A percentile compares a stretch with the other conserved stretches of the same genome.
Conservation (phyloP, 495 filamentous ascomycete species). For the Trichoderma orchidacearum region DNA sequence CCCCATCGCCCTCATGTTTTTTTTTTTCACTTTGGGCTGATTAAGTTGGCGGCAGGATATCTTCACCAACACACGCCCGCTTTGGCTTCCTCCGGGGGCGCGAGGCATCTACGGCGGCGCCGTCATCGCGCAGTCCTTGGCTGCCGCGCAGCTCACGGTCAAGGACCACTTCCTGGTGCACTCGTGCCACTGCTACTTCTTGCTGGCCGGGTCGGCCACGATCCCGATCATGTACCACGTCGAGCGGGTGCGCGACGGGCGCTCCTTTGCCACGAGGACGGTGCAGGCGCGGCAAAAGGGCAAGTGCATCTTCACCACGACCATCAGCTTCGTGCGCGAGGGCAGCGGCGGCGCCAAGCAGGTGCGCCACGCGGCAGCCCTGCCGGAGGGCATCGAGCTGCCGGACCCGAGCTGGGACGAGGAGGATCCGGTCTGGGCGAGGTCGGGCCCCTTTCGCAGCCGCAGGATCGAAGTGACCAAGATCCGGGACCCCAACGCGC, state of each 20-base stretch:
- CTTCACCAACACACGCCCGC: constrained; percentile 81
- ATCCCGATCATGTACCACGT: constrained; percentile 86
- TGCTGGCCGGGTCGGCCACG: constrained; percentile 72
- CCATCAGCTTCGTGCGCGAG: constrained; percentile 71
- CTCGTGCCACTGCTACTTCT: constrained; percentile 98
- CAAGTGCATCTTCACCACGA: constrained; percentile 88
- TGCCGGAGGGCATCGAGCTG: constrained; percentile 34
- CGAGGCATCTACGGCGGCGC: constrained; percentile 88
- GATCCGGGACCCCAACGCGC: constrained; percentile 7
- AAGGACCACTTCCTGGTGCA: constrained; percentile 68
- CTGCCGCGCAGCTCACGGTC: constrained; percentile 79
- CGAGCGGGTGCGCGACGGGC: constrained; percentile 81
- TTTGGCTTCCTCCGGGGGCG: constrained; percentile 85
- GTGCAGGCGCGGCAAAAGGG: constrained; percentile 86
- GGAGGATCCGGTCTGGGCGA: constrained; percentile 3
- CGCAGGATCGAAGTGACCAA: constrained; percentile 38
- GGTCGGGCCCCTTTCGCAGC: constrained; percentile 43
- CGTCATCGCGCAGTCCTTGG: constrained; percentile 83
- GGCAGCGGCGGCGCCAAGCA: constrained; percentile 45
- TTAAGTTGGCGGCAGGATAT: constrained; percentile 63
- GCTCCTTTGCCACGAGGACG: constrained; percentile 82
- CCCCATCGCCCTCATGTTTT: too few species aligned
- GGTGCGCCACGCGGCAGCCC: constrained; percentile 44
- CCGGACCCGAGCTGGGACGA: constrained; percentile 18
- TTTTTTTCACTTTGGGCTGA: too few species aligned